A percentile compares a stretch with the other conserved stretches of the same genome.
These are phyloP conservation scores for Antrodiella citrinella DNA, from an alignment of 768 basidiomycete genomes.

Conservation along the genomic window DNA sequence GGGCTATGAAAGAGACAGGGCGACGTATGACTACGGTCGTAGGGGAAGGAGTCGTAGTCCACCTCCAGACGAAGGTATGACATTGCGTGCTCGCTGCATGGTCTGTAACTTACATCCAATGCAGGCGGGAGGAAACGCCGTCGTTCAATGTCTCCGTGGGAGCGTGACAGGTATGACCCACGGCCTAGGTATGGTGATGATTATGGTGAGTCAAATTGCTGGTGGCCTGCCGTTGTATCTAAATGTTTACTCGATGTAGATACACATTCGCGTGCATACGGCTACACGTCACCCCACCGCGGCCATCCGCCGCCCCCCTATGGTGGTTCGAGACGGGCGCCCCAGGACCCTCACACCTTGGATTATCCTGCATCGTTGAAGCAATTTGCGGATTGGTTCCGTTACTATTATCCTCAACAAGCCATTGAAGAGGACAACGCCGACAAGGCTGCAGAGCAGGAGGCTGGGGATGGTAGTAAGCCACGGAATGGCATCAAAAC, in stretches of 20 bases:
- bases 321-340: constrained; percentile 41
- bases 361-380: constrained; percentile 78
- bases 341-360: constrained; percentile 72
- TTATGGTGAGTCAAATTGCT: constrained; percentile 46
- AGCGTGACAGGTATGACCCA: constrained; percentile 77
- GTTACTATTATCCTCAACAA: constrained; percentile 64
- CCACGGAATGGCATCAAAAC: constrained; percentile 78
- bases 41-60: constrained; percentile 77
- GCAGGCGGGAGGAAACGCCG: constrained; percentile 67
- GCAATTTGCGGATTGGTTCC: constrained; percentile 86
- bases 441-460: constrained; percentile 78
- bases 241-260: constrained; percentile 30
- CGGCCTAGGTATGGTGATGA: constrained; percentile 78
- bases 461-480: constrained; percentile 74
- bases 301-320: constrained; percentile 40
- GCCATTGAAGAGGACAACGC: constrained; percentile 77
- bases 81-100: neutral
- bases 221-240: constrained; percentile 8
- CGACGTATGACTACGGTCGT: constrained; percentile 57
- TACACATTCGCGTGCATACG: constrained; percentile 54
- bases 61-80: constrained; percentile 53
- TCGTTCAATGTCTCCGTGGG: constrained; percentile 72
- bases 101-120: constrained; percentile 9
- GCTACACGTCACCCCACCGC: constrained; percentile 55
- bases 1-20: constrained; percentile 61